phyloP scores from a whole-genome alignment of 345 rosid genomes.

The Trapa bicornis region DNA sequence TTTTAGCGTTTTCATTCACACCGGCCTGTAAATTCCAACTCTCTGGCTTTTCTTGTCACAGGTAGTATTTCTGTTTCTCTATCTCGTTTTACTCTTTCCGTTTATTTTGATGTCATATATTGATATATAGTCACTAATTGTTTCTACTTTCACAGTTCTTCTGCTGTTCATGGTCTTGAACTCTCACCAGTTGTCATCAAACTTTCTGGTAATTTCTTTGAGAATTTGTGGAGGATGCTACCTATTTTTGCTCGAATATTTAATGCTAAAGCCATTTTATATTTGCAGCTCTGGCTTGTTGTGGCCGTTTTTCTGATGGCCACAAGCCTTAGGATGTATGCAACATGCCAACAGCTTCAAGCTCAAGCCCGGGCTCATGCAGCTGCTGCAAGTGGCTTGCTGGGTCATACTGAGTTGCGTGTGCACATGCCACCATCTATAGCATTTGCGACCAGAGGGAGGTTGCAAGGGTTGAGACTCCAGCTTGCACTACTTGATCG shows the following conservation, averaged over 20 bases:
- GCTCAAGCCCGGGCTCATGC: constrained; percentile 93
- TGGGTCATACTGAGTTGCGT: constrained; percentile 80
- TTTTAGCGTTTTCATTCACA: constrained; percentile 72
- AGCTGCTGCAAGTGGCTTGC: constrained; percentile 72
- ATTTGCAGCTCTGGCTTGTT: constrained; percentile 81
- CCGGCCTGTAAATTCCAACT: constrained; percentile 73
- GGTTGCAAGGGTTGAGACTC: constrained; percentile 83
- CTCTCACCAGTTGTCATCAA: constrained; percentile 88
- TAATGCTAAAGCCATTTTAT: constrained; percentile 2
- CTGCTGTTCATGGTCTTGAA: constrained; percentile 87
- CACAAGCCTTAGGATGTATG: constrained; percentile 82
- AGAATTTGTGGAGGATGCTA: constrained; percentile 2
- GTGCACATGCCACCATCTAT: constrained; percentile 86
- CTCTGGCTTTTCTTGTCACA: constrained; percentile 84
- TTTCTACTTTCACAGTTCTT: constrained; percentile 48
- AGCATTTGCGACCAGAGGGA: constrained; percentile 81
- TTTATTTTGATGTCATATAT: background rate
- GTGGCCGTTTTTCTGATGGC: constrained; percentile 86
- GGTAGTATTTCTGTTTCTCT: constrained; percentile 27
- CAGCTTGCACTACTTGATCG: constrained; percentile 95
- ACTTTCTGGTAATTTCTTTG: constrained; percentile 58
- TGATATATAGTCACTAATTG: background rate
- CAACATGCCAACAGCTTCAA: constrained; percentile 88
- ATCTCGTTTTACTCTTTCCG: no score
- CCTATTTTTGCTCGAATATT: constrained; percentile 1